Percentiles rank a stretch among this genome's conserved stretches.
Conservation (phyloP, 1,284 basidiomycete species). For the Trichosporon sp. region DNA sequence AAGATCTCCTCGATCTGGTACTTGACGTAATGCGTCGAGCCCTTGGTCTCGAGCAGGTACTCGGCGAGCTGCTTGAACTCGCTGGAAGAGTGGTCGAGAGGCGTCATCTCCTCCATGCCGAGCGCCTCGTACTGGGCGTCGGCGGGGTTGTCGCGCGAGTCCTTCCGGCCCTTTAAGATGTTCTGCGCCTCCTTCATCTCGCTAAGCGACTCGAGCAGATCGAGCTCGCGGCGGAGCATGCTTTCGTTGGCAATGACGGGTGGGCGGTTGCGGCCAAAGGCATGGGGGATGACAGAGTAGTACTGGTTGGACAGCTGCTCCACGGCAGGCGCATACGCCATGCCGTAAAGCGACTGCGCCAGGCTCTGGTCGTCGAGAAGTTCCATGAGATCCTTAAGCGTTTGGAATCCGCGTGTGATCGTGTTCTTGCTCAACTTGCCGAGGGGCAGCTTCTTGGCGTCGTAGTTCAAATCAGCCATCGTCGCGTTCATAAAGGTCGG, state of each 20-base stretch:
- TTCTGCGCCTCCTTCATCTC: slow-evolving; percentile 65
- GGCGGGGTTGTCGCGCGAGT: slow-evolving; percentile 59
- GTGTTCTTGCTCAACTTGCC: slow-evolving; percentile 56
- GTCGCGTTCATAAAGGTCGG: slow-evolving; percentile 60
- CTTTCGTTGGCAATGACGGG: slow-evolving; percentile 58
- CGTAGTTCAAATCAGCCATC: slow-evolving; percentile 70
- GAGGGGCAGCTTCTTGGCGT: slow-evolving; percentile 68
- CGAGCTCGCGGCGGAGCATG: slow-evolving; percentile 64
- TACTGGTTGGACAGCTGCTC: slow-evolving; percentile 60
- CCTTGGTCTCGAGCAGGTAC: slow-evolving; percentile 66
- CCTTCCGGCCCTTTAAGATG: slow-evolving; percentile 60
- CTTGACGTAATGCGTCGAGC: slow-evolving; percentile 49
- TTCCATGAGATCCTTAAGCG: slow-evolving; percentile 61
- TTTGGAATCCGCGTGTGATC: slow-evolving; percentile 31
- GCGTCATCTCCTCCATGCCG: slow-evolving; percentile 62
- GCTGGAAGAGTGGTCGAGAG: slow-evolving; percentile 57
- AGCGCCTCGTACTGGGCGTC: slow-evolving; percentile 65
- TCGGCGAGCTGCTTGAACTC: slow-evolving; percentile 62
- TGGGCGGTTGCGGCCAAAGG: slow-evolving; percentile 63
- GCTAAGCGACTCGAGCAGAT: slow-evolving; percentile 66
- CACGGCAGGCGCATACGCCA: slow-evolving; percentile 51
- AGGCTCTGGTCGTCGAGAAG: slow-evolving; percentile 60
- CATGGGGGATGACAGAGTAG: slow-evolving; percentile 65
- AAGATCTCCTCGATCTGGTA: slow-evolving; percentile 62
- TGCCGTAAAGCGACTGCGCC: slow-evolving; percentile 41